Percentiles rank a stretch among this genome's conserved stretches.
Evolutionary conservation across 176 grass and related monocot genomes (phyloP).

Genomic region (Pontederia crassipes): DNA sequence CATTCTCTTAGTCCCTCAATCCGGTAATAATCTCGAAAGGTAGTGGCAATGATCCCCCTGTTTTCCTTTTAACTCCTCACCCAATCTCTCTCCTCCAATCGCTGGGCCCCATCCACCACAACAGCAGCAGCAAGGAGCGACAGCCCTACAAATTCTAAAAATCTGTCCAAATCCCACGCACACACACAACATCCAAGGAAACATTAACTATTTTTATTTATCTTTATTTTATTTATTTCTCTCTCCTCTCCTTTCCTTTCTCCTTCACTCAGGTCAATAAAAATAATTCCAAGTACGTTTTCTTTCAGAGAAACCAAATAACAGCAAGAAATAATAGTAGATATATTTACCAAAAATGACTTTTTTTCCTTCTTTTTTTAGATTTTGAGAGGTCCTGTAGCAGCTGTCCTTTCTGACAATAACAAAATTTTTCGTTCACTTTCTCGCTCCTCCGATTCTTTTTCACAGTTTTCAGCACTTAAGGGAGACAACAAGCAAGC

Average conservation of each 20-base stretch:
- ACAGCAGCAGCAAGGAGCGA: neutral
- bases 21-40: neutral
- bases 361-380: no score
- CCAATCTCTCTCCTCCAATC: neutral
- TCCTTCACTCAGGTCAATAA: no score
- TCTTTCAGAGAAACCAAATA: no score
- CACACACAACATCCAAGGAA: neutral
- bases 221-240: neutral
- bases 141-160: neutral
- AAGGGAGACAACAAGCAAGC: neutral
- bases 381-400: no score
- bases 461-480: constrained; percentile 10
- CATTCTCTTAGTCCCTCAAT: neutral
- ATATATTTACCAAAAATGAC: no score
- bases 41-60: neutral
- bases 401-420: no score
- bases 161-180: constrained; percentile 9
- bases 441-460: neutral
- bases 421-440: constrained; percentile 1
- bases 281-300: no score
- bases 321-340: no score
- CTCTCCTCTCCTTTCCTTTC: no score
- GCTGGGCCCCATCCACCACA: no score
- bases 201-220: neutral
- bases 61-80: neutral